Evolutionary conservation across 495 filamentous ascomycete genomes (phyloP), one percentile per base, ranked within the genome.

Genomic region (Amphirosellinia nigrospora): DNA sequence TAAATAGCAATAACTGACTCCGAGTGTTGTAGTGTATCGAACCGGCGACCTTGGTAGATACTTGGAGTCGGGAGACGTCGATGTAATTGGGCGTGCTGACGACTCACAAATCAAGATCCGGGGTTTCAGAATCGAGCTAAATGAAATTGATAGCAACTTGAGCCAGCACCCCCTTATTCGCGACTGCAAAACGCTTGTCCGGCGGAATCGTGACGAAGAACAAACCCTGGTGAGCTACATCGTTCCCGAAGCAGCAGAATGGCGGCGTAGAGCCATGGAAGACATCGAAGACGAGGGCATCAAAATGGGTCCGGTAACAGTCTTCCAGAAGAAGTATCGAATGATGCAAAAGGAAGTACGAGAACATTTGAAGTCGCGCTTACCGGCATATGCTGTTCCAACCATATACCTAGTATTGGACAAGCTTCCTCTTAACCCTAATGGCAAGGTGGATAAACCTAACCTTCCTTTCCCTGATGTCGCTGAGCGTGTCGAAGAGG

Each of bases 21-120:
- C n/a, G n/a, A n/a, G n/a, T n/a, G n/a, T n/a, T n/a, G n/a, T n/a
- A n/a, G 79, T 99, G 38, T 98, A 99, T 77, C 83, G 92, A 8
- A 93, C 88, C 39, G 94, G 93, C 32, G 93, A 97, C 78, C 82
- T 97, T 2, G 94, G 93, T 11, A 81, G 89, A 19, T 96, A 93
- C 71, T 87, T 88, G 46, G 86, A 56, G 4, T 8, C 89, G 60
- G 96, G 94, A 46, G 89, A 90, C 72, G 89, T 92, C 36, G 90
- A 91, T 16, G 71, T 91, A 88, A 73, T 86, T 88, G 94, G 94
- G 23, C 88, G 96, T 60, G 92, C 89, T 11, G 96, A 99, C 75
- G 96, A 99, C 75, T 87, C 93, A 73, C 96, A 98, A 74, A 91
- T 97, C 77, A 98, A 98, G 83, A 97, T 98, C 71, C 91, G 95